Evolutionary conservation across 148 eudicot genomes (phyloP), one percentile per base, ranked within the genome.

Genomic region (Polygonum aviculare): DNA sequence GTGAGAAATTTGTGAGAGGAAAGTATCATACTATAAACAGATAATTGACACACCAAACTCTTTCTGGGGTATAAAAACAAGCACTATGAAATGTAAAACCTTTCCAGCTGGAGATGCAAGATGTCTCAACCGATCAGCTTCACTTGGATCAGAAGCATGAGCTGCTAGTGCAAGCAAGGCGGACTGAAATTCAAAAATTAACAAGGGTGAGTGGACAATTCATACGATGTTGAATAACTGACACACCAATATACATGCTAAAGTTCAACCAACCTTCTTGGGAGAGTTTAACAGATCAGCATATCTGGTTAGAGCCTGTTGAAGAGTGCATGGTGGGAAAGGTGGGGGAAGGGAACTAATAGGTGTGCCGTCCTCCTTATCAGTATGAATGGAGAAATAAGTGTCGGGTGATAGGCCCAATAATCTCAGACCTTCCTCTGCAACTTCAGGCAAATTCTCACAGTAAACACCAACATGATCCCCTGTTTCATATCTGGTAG

Each of bases 381-480:
- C 97, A 12, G 87, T 76, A 79, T 89, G 97, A 69, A 95, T 36
- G 16, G 99, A 92, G 83, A 95, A 92, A 78, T 77, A 90, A 4
- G 93, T 90, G 55, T 86, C 85, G 48, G 94, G 90, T 7, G 92
- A 81, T 77, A 88, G 40, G 72, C 77, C 85, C 16, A 95, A 76
- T 62, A 95, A 81, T 63, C 85, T 87, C 78, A 88, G 94, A 45
- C 97, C 99, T 72, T 90, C 97, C 81, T 88, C 97, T 31, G 91
- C 96, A 45, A 76, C 81, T 81, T 95, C 97, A 59, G 77, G 72
- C 62, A 85, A 79, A 80, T 95, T 95, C 72, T 95, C 94, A 84
- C 90, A 86, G 84, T 87, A 95, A 12, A 95, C 99, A 79, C 99
- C 99, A 77, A 92, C 96, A 84, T 95, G 99, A 80, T 95, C 99